phyloP scores from a whole-genome alignment of 768 basidiomycete species.

The Coprinellus micaceus region DNA sequence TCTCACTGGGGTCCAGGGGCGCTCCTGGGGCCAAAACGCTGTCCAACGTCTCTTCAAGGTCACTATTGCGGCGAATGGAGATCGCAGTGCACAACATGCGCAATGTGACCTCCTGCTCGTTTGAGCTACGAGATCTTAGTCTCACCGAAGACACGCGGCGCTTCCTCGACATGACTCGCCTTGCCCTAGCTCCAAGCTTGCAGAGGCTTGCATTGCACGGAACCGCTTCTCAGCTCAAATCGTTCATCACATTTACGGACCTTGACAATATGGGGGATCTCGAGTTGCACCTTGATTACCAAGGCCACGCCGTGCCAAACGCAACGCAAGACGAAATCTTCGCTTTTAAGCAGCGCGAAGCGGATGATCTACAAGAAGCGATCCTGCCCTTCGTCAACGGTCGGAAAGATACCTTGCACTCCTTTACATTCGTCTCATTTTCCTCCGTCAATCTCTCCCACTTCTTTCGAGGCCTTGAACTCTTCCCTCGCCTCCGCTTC shows the following conservation, averaged over 20 bases:
- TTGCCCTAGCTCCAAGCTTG: conserved; percentile 27
- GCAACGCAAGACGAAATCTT: not conserved
- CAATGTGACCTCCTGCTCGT: conserved; percentile 29
- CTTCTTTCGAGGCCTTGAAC: conserved; percentile 28
- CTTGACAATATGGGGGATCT: conserved; percentile 32
- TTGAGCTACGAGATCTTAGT: conserved; percentile 38
- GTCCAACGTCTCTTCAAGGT: conserved; percentile 14
- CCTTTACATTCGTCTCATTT: conserved; percentile 31
- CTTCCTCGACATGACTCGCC: conserved; percentile 26
- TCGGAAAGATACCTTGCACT: conserved; percentile 23
- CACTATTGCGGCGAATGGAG: conserved; percentile 28
- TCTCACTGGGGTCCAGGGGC: too few relatives aligned
- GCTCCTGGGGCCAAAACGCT: not conserved
- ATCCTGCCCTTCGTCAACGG: conserved; percentile 31
- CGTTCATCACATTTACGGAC: conserved; percentile 24
- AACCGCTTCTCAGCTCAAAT: conserved; percentile 28
- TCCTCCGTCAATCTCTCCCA: conserved; percentile 28
- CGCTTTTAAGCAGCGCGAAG: conserved; percentile 2
- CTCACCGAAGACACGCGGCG: conserved; percentile 24
- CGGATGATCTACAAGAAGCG: conserved; percentile 17
- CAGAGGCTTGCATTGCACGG: conserved; percentile 31
- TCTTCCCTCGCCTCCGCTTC: conserved; percentile 22
- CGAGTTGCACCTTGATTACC: conserved; percentile 33
- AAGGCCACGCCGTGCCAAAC: not conserved
- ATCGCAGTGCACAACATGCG: conserved; percentile 31